Percentiles rank a stretch among this genome's conserved stretches.
Evolutionary conservation across 2,329 filamentous ascomycete genomes (phyloP).

Genomic region (Aureobasidium sp.): DNA sequence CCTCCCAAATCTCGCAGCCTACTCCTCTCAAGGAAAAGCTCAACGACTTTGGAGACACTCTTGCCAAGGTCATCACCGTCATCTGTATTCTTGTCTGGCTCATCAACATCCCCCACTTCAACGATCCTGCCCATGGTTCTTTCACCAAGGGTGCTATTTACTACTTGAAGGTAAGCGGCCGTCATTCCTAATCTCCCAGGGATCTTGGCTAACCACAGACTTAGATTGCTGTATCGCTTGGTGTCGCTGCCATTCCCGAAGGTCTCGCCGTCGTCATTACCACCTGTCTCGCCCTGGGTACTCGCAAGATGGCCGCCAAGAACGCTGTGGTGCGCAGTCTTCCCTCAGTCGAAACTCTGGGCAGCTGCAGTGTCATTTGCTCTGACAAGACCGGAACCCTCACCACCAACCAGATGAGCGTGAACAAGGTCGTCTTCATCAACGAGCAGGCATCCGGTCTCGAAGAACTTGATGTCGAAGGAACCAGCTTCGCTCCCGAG

Average conservation of each 20-base stretch:
- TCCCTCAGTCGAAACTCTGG: slow-evolving; percentile 93
- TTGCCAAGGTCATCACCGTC: slow-evolving; percentile 96
- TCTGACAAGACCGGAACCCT: slow-evolving; percentile 98
- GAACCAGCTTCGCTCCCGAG: slow-evolving; percentile 83
- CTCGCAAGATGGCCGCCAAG: slow-evolving; percentile 97
- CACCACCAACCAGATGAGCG: slow-evolving; percentile 99
- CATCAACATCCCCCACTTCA: slow-evolving; percentile 98
- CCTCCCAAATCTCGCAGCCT: slow-evolving; percentile 93
- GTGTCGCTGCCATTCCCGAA: slow-evolving; percentile 95
- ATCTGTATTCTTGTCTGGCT: slow-evolving; percentile 97
- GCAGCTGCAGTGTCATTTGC: slow-evolving; percentile 98
- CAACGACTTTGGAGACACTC: slow-evolving; percentile 91
- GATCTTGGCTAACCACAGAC: not conserved
- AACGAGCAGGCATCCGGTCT: slow-evolving; percentile 65
- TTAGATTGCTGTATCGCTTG: slow-evolving; percentile 90
- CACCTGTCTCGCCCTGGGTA: slow-evolving; percentile 93
- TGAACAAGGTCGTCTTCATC: slow-evolving; percentile 84
- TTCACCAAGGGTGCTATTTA: slow-evolving; percentile 98
- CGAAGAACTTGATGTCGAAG: slow-evolving; percentile 82
- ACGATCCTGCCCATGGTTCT: slow-evolving; percentile 76
- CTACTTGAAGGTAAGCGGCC: slow-evolving; percentile 64
- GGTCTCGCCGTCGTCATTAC: slow-evolving; percentile 97
- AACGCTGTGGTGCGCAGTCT: slow-evolving; percentile 95
- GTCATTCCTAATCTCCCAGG: not conserved
- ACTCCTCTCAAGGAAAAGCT: slow-evolving; percentile 98